Conservation (phyloP, 139 green algal genomes). For the Chlorella sp. region DNA sequence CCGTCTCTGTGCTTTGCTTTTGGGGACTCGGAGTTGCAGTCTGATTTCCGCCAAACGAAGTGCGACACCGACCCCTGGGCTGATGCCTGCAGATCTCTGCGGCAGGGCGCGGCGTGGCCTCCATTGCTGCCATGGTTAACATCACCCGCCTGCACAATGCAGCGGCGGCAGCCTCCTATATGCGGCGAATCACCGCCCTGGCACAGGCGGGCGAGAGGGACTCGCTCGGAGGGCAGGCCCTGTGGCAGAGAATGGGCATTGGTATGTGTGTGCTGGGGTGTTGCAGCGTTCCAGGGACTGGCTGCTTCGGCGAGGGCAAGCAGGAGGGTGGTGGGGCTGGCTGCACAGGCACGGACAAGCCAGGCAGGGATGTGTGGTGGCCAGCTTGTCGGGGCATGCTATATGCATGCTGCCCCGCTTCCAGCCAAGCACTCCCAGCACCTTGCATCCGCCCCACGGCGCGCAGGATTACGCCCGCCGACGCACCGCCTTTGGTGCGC, state of each 20-base stretch:
- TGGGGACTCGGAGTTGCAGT: too few relatives aligned
- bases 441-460: not conserved
- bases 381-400: too few relatives aligned
- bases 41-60: too few relatives aligned
- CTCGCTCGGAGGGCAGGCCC: too few relatives aligned
- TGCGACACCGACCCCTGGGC: too few relatives aligned
- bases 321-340: not conserved
- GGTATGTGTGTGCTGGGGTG: too few relatives aligned
- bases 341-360: not conserved
- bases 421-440: not conserved
- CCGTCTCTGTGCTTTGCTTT: too few relatives aligned
- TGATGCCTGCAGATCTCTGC: constrained; percentile 20
- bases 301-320: not conserved
- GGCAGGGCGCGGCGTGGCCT: constrained; percentile 14
- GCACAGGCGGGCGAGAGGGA: not conserved
- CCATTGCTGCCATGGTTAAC: constrained; percentile 39
- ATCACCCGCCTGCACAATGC: constrained; percentile 39
- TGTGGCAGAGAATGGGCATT: too few relatives aligned
- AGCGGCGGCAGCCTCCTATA: constrained; percentile 17
- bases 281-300: too few relatives aligned
- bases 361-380: not conserved
- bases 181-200: constrained; percentile 34
- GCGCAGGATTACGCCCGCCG: constrained; percentile 34
- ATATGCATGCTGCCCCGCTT: not conserved
- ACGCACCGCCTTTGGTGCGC: not conserved